Conservation (phyloP, 805 yeast species). For the Lachancea dasiensis region DNA sequence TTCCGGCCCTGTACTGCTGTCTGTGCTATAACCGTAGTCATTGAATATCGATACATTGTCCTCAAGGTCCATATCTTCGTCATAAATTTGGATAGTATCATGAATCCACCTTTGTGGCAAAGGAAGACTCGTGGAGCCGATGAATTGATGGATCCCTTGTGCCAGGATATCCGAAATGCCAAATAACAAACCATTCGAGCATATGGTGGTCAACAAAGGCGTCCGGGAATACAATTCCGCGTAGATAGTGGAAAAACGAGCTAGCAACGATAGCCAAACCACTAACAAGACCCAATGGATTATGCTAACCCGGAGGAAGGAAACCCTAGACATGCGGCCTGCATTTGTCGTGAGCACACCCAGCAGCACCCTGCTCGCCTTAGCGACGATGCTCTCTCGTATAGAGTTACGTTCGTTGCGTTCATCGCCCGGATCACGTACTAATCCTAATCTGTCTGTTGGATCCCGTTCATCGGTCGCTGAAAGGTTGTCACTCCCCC, state of each 20-base stretch:
- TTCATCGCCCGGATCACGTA: too few relatives aligned
- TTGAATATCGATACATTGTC: conserved; percentile 22
- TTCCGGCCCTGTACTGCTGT: neutral
- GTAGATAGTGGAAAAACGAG: conserved; percentile 51
- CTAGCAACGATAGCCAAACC: conserved; percentile 43
- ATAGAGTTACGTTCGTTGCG: too few relatives aligned
- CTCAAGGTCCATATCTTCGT: conserved; percentile 3
- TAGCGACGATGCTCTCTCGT: too few relatives aligned
- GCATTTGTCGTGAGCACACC: too few relatives aligned
- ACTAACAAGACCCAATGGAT: conserved; percentile 49
- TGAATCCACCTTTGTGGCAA: conserved; percentile 17
- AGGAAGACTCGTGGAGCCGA: conserved; percentile 18
- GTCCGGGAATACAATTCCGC: conserved; percentile 55
- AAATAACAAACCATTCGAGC: conserved; percentile 72
- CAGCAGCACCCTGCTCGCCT: too few relatives aligned
- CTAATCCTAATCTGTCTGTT: neutral
- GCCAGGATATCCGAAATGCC: conserved; percentile 93
- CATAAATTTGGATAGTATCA: neutral
- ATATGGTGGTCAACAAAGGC: conserved; percentile 70
- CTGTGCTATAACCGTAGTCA: conserved; percentile 21
- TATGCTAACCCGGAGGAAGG: conserved; percentile 45
- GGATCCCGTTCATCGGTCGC: conserved; percentile 8
- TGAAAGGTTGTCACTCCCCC: conserved; percentile 17
- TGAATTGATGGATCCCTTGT: conserved; percentile 52
- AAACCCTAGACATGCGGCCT: neutral